Evolutionary conservation across 257 asterid species (phyloP), one percentile per base, ranked within the genome.

Genomic region (Leonotis leonurus): DNA sequence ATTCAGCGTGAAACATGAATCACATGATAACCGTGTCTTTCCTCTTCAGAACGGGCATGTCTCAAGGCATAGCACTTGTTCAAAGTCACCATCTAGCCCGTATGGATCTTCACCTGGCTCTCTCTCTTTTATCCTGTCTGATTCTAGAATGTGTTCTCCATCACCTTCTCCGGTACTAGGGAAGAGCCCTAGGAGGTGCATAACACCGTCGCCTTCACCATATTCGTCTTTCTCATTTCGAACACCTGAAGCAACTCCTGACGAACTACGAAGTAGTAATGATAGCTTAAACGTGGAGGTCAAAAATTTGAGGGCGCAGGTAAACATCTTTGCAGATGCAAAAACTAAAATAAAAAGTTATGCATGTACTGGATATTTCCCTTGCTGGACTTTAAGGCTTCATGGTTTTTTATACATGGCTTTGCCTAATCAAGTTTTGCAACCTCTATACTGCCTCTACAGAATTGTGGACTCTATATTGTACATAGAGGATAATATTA

Each of bases 251-350:
- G 87, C 70, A 25, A 69, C 64, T 37, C 35, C 49, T 22, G 78
- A 81, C 68, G 76, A 72, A 52, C 26, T 72, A 60, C 78, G 65
- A 79, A 76, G 66, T 46, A 44, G 64, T 56, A 70, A 75, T 45
- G 87, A 72, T 21, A 72, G 59, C 57, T 64, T 80, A 57, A 56
- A 55, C 68, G 70, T 69, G 72, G 98, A 90, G 80, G 81, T 83
- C 66, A 83, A 72, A 73, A 70, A 69, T 72, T 72, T 90, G 45
- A 88, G 70, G 80, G 83, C 79, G 73, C 89, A 85, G 91, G 97
- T 90, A 75, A 63, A 40, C 64, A 40, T 68, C 41, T 54, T 56
- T 44, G 33, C 45, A 36, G 0, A 24, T 29, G 6, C 6, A 3
- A 0, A 29, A 29, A 29, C 6, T 3, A 29, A 29, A 29, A 3